Base-by-base conservation (phyloP, 768 basidiomycete species). In the Xanthoconium stramineum region DNA sequence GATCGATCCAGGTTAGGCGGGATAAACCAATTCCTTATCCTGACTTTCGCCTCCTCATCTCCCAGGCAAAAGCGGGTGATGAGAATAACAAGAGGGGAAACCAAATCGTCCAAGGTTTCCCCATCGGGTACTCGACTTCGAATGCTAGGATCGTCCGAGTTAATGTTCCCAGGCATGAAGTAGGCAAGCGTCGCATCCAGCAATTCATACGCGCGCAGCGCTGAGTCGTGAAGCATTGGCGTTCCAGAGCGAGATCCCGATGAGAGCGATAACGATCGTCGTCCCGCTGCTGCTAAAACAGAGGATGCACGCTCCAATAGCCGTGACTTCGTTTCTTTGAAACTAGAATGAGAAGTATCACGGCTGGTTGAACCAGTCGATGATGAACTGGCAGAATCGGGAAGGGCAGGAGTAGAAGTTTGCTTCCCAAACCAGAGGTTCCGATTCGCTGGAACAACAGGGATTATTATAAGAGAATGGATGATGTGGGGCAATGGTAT, bases 1-100 rank as follows among this genome's bases (percentile, higher is more conserved):
- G 86, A 82, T 44, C 97, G 84, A 70, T 98, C 96, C 65, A 97
- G 67, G 63, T 88, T 83, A 1, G 81, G 73, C 0, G 95, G 94
- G 7, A 94, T 72, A 24, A 98, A 72, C 80, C 82, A 83, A 47
- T 85, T 81, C 55, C 84, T 80, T 56, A 91, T 68, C 28, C 83
- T 77, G 37, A 70, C 52, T 55, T 86, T 79, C 17, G 81, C 79
- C 4, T 69, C 73, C 52, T 84, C 83, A 61, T 89, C 85, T 3
- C 81, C 88, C 17, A 78, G 69, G 57, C 86, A 88, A 39, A 94
- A 72, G 56, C 87, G 81, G 7, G 85, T 82, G 47, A 97, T 69
- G 38, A 98, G 79, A 14, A 95, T 74, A 24, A 88, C 78, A 12
- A 97, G 74, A 2, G 94, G 94, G 5, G 85, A 79, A 37, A 95